A percentile compares a stretch with the other conserved stretches of the same genome.
Evolutionary conservation across 2,329 filamentous ascomycete species (phyloP).

Genomic region (Diplodia seriata): DNA sequence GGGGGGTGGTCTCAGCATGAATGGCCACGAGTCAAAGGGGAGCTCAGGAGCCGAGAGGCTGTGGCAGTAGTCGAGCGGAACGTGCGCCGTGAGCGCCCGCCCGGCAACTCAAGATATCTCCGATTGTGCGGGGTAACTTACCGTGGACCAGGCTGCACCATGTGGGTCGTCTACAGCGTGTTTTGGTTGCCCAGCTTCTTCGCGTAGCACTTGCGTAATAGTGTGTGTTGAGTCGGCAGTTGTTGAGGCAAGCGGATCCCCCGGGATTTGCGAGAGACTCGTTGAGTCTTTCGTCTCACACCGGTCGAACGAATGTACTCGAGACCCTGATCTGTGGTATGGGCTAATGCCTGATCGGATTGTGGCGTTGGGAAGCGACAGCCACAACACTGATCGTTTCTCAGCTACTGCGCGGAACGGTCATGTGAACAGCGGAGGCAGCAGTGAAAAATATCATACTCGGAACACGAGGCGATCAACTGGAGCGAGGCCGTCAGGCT

Average conservation of each 20-base stretch:
- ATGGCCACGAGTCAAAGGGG: neutral
- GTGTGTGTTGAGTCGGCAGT: neutral
- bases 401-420: neutral
- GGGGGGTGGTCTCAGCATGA: neutral
- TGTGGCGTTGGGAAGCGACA: conserved; percentile 21
- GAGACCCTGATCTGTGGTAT: neutral
- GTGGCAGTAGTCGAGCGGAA: neutral
- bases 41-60: conserved; percentile 13
- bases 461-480: neutral
- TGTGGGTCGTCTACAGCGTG: neutral
- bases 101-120: conserved; percentile 1
- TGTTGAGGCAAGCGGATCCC: neutral
- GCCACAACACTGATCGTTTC: conserved; percentile 18
- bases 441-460: neutral
- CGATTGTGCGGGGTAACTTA: conserved; percentile 20
- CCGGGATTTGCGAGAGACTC: neutral
- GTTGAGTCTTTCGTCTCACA: neutral
- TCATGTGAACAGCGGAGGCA: neutral
- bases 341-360: conserved; percentile 2
- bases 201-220: neutral
- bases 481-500: neutral
- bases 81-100: neutral
- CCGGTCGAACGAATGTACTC: neutral
- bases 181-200: too few relatives aligned
- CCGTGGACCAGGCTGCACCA: conserved; percentile 5